Conservation (phyloP, 73 alveolate species). For the Diophrys sp. region DNA sequence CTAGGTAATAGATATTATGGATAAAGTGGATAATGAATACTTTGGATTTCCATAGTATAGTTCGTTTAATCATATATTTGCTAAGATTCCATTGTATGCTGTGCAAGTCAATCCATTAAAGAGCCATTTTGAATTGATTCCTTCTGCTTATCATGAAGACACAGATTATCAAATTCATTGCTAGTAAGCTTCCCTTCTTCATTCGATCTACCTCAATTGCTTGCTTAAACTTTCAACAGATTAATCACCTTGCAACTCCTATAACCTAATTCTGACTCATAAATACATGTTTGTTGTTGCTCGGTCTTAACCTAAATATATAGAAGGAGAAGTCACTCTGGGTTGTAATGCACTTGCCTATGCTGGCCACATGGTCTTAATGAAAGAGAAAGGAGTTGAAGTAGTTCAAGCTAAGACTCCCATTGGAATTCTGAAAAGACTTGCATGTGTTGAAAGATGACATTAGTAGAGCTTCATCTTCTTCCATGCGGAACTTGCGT, state of each 20-base stretch:
- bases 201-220: neutral
- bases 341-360: neutral
- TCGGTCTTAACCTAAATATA: neutral
- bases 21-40: neutral
- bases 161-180: no score
- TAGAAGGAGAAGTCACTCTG: neutral
- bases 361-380: neutral
- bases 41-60: neutral
- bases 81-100: neutral
- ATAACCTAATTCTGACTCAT: neutral
- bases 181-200: neutral
- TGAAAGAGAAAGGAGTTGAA: neutral
- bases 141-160: no score
- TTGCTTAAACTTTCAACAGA: neutral
- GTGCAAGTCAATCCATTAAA: neutral
- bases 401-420: neutral
- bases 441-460: no score
- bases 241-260: neutral
- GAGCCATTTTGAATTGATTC: neutral
- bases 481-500: neutral
- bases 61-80: neutral
- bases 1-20: constrained; percentile 12
- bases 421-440: neutral
- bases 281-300: neutral
- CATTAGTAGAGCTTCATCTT: neutral